phyloP scores from a whole-genome alignment of 208 protist species.

The Vickermania ingenoplastis region DNA sequence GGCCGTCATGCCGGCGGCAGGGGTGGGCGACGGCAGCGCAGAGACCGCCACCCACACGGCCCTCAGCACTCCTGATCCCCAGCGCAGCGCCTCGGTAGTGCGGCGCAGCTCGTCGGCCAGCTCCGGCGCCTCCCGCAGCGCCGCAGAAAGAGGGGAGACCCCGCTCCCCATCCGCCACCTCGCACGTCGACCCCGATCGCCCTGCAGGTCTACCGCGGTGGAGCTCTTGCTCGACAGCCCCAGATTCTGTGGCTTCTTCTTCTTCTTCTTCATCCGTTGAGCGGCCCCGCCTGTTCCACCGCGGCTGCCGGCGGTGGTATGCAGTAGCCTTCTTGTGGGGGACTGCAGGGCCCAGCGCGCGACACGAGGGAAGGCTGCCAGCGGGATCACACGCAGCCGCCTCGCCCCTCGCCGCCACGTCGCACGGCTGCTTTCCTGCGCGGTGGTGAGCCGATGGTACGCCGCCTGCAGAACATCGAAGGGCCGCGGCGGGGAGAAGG shows the following conservation, averaged over 20 bases:
- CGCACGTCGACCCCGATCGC: no score
- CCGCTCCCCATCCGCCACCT: neutral
- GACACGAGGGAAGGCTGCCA: conserved; percentile 63
- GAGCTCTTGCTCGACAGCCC: neutral
- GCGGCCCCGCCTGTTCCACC: no score
- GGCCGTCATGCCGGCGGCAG: neutral
- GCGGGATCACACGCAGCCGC: conserved; percentile 67
- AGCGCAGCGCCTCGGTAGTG: conserved; percentile 41
- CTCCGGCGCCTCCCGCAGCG: conserved; percentile 29
- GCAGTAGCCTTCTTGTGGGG: no score
- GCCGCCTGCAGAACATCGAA: conserved; percentile 11
- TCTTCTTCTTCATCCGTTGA: no score
- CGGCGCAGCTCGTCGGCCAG: conserved; percentile 43
- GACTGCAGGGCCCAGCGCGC: conserved; percentile 10
- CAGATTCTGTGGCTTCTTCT: no score
- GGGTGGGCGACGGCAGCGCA: conserved; percentile 8
- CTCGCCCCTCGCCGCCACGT: conserved; percentile 2
- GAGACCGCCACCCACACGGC: conserved; percentile 23
- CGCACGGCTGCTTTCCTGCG: neutral
- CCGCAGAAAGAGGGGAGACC: conserved; percentile 21
- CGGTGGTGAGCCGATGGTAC: neutral
- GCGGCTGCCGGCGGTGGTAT: no score
- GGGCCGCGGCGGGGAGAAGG: conserved; percentile 32
- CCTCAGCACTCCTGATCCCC: conserved; percentile 41
- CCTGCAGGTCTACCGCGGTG: no score